Evolutionary conservation across 345 rosid genomes (phyloP), one percentile per base, ranked within the genome.

Genomic region (Ceriops tagal): DNA sequence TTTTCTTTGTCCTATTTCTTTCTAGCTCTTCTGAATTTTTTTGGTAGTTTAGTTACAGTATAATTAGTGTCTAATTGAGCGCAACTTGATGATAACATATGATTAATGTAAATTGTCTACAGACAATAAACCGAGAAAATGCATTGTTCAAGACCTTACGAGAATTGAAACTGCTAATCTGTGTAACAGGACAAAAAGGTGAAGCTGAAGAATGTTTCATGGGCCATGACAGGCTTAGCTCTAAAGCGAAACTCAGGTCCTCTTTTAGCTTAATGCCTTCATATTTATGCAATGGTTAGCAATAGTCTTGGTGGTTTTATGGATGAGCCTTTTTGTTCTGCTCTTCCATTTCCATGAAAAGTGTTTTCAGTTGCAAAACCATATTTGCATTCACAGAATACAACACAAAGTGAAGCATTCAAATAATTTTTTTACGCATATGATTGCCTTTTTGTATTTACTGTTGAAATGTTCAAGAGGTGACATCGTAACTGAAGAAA

Each of bases 141-240:
- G 47, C 13, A 39, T 39, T 39, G 0, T 39, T 39, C 47, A 70
- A 24, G 20, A 13, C 20, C 69, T 22, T 82, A 11, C 0, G 16
- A 39, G 59, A 69, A 68, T 69, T 71, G 64, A 70, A 39, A 67
- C 71, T 78, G 31, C 57, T 61, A 35, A 35, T 73, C 47, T 61
- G 59, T 69, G 62, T 1, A 43, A 30, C 85, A 90, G 99, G 89
- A 77, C 62, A 68, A 53, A 67, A 90, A 81, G 82, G 85, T 86
- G 60, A 92, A 84, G 79, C 83, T 88, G 78, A 92, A 88, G 88
- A 88, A 88, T 79, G 88, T 88, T 57, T 85, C 96, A 5, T 91
- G 96, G 96, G 98, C 96, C 79, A 87, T 91, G 52, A 57, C 92
- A 71, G 79, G 90, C 84, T 82, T 92, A 46, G 71, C 90, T 74